Base-by-base conservation (phyloP, 306 rosid genomes). In the Trichosanthes truncata region DNA sequence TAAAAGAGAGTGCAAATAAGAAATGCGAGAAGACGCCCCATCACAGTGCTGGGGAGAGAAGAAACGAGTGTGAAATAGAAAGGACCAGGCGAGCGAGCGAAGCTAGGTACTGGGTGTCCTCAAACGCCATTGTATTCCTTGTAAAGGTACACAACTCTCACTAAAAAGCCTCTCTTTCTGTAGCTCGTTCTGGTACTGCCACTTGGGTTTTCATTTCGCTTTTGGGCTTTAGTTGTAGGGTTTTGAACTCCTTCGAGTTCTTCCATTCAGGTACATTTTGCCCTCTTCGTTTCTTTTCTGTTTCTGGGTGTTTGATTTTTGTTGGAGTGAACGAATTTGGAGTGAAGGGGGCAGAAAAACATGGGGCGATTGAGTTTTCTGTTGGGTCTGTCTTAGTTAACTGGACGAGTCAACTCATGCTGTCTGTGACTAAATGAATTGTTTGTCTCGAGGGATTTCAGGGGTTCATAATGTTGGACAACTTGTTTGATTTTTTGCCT, bases 291-390 rank as follows among this genome's bases (percentile, higher is more conserved):
- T 26, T 26, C 41, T 0, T 48, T 73, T 73, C 17, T 23, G 59
- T 46, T 73, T 73, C n/a, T 31, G 38, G 78, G 78, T 48, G 60
- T 74, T 74, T 74, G 78, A 49, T 74, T 49, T 74, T 20, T 26
- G 61, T 26, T 15, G 55, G 38, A 5, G 26, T 9, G 15, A 49
- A 9, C 9, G 45, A 49, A 74, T 74, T 49, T 49, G 36, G 77
- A 72, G 40, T 15, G 20, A 5, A 43, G 9, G 52, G 48, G 56
- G 13, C 9, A 26, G 77, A 72, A 45, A 71, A 41, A n/a, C 25
- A 10, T 14, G 56, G 36, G 77, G n/a, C 41, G 77, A 73, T 46
- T 23, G 8, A 23, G 75, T 68, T 68, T 17, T 65, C 29, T 20
- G 33, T 10, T 68, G 52, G 75, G 52, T 40, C 4, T 68, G 75